Conservation (phyloP, 2,329 filamentous ascomycete species). For the Ascochyta clinopodiicola region DNA sequence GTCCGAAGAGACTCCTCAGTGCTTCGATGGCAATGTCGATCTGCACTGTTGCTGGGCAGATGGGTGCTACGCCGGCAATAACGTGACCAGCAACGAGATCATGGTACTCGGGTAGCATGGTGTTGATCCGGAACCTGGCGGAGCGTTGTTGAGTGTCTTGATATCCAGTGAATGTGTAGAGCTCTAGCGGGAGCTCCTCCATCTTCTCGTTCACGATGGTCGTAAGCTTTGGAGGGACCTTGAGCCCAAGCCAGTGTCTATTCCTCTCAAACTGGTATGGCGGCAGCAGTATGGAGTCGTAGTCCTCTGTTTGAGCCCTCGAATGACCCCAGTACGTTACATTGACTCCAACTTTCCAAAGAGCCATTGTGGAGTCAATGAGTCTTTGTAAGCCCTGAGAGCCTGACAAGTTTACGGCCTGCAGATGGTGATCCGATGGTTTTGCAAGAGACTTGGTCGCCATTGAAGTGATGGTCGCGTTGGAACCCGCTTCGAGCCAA, state of each 20-base stretch:
- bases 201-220: not conserved
- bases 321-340: slow-evolving; percentile 48
- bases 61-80: slow-evolving; percentile 49
- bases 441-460: slow-evolving; percentile 31
- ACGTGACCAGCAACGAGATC: slow-evolving; percentile 48
- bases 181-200: slow-evolving; percentile 13
- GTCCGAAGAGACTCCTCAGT: slow-evolving; percentile 39
- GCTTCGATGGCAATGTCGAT: slow-evolving; percentile 46
- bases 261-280: slow-evolving; percentile 36
- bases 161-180: slow-evolving; percentile 15
- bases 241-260: slow-evolving; percentile 27
- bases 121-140: slow-evolving; percentile 54
- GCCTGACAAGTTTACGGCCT: slow-evolving; percentile 9
- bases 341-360: slow-evolving; percentile 52
- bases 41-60: slow-evolving; percentile 51
- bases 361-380: slow-evolving; percentile 25
- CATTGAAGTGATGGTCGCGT: slow-evolving; percentile 38
- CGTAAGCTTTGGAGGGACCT: not conserved
- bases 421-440: slow-evolving; percentile 9
- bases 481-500: slow-evolving; percentile 33
- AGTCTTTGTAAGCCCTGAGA: slow-evolving; percentile 20
- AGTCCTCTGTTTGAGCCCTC: slow-evolving; percentile 25
- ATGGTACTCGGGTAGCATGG: slow-evolving; percentile 44
- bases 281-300: slow-evolving; percentile 44
- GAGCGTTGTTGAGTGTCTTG: slow-evolving; percentile 13